Conservation (phyloP, 2,329 filamentous ascomycete genomes). For the Ophiostoma ulmi region DNA sequence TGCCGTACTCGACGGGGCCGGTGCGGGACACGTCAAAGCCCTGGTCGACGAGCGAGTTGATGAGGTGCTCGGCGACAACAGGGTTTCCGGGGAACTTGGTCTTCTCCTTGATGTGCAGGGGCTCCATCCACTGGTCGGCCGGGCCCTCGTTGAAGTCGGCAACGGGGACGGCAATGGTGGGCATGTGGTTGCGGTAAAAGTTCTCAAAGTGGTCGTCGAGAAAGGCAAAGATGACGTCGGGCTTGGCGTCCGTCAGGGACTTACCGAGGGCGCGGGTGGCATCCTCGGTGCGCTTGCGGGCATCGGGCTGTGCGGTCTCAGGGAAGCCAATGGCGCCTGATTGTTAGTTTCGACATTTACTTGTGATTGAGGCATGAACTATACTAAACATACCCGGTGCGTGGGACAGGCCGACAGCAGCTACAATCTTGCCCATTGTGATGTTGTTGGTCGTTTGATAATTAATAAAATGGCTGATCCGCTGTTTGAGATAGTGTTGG, state of each 20-base stretch:
- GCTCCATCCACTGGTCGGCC: conserved; percentile 27
- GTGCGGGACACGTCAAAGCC: conserved; percentile 26
- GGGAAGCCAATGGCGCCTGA: conserved; percentile 27
- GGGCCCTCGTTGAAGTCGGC: conserved; percentile 25
- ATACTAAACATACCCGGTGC: conserved; percentile 21
- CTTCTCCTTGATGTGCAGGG: conserved; percentile 24
- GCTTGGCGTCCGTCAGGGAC: conserved; percentile 24
- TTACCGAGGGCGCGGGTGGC: conserved; percentile 25
- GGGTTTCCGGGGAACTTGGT: conserved; percentile 25
- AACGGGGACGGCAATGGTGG: conserved; percentile 24
- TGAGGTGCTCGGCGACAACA: conserved; percentile 25
- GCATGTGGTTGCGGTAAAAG: conserved; percentile 28
- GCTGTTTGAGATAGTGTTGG: neutral
- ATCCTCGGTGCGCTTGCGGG: conserved; percentile 24
- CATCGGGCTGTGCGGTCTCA: conserved; percentile 26
- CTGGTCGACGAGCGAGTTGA: conserved; percentile 25
- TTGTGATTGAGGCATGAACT: neutral
- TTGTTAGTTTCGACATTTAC: neutral
- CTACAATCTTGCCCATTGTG: conserved; percentile 26
- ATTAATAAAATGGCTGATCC: neutral
- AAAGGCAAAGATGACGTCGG: conserved; percentile 27
- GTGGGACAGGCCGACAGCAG: conserved; percentile 25
- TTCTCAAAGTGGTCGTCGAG: conserved; percentile 28
- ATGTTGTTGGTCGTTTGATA: neutral
- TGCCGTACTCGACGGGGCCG: conserved; percentile 25